A percentile compares a stretch with the other conserved stretches of the same genome.
These are phyloP conservation scores for Trifolium subterraneum DNA, from an alignment of 306 rosid species.

Conservation along the genomic window DNA sequence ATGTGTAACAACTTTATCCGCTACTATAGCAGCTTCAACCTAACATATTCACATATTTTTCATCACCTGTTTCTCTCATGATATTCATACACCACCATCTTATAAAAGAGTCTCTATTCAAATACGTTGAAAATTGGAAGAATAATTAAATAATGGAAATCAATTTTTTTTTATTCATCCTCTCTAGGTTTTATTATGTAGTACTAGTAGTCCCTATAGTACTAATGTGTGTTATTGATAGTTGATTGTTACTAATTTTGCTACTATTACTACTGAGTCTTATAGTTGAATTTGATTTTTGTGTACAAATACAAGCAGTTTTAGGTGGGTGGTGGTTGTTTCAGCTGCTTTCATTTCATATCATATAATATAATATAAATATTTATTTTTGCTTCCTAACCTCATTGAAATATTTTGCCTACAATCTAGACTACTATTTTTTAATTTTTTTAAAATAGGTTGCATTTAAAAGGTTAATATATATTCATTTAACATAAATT, in stretches of 20 bases:
- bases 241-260: constrained; percentile 33
- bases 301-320: constrained; percentile 33
- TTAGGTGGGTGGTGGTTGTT: constrained; percentile 58
- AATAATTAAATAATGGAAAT: background rate
- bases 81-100: constrained; percentile 22
- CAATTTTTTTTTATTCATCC: background rate
- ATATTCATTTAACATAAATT: no score
- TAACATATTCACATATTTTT: constrained; percentile 49
- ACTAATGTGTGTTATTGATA: constrained; percentile 21
- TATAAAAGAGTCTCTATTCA: constrained; percentile 34
- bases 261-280: constrained; percentile 6
- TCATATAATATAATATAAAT: constrained; percentile 23
- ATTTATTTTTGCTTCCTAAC: constrained; percentile 47
- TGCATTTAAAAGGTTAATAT: no score
- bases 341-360: constrained; percentile 46
- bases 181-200: constrained; percentile 3
- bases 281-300: constrained; percentile 45
- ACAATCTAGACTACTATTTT: no score
- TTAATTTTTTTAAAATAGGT: no score
- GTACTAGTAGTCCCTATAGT: background rate
- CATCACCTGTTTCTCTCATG: constrained; percentile 42
- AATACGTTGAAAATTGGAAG: constrained; percentile 16
- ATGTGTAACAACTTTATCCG: constrained; percentile 47
- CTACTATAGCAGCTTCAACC: constrained; percentile 49
- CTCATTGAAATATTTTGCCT: constrained; percentile 46